Evolutionary conservation across 179 eudicot species (phyloP).

Genomic region (Beta corolliflora): DNA sequence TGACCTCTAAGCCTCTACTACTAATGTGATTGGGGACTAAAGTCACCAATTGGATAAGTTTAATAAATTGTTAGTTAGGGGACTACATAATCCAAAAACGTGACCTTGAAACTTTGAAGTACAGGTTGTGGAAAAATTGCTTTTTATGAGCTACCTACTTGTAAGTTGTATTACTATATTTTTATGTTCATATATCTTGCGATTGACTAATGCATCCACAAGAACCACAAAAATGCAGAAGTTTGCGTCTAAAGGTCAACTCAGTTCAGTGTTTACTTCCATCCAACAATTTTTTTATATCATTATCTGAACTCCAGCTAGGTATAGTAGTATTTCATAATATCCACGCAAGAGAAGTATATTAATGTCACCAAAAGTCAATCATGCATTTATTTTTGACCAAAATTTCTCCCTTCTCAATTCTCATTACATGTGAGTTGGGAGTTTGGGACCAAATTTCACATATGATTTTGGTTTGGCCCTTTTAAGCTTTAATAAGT

Average conservation of each 20-base stretch:
- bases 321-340: background rate
- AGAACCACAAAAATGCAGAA: background rate
- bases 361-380: background rate
- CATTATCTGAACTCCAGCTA: background rate
- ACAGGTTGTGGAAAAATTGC: too few species aligned
- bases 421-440: background rate
- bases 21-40: too few species aligned
- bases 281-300: background rate
- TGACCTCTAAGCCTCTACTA: too few species aligned
- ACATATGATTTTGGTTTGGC: background rate
- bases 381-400: background rate
- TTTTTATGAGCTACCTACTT: too few species aligned
- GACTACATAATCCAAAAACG: too few species aligned
- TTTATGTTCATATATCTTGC: background rate
- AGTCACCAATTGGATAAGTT: too few species aligned
- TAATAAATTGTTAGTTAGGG: too few species aligned
- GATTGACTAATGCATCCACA: background rate
- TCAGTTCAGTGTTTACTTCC: background rate
- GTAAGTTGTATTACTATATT: too few species aligned
- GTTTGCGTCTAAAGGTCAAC: background rate
- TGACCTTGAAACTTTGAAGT: too few species aligned
- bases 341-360: background rate
- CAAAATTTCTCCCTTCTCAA: too few species aligned
- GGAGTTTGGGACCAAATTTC: background rate
- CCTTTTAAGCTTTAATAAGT: background rate